phyloP scores from a whole-genome alignment of 2,329 filamentous ascomycete genomes.

The Coniochaeta sp. region DNA sequence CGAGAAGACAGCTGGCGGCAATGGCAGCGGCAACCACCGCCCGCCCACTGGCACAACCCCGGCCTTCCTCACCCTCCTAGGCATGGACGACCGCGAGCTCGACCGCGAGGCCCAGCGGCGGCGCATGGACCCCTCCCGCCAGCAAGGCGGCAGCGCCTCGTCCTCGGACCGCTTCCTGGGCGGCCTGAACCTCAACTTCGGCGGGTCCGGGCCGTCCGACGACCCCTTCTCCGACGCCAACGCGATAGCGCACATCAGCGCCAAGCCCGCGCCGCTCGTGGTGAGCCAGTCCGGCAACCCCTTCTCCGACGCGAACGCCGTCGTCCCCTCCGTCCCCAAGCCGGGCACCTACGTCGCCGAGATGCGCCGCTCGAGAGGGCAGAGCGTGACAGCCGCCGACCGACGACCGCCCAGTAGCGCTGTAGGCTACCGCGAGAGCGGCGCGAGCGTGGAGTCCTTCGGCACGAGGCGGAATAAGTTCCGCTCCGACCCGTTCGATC shows the following conservation, averaged over 20 bases:
- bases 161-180: slow-evolving; percentile 32
- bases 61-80: slow-evolving; percentile 35
- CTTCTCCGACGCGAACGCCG: slow-evolving; percentile 42
- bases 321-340: slow-evolving; percentile 21
- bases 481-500: slow-evolving; percentile 58
- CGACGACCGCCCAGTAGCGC: slow-evolving; percentile 23
- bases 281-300: slow-evolving; percentile 30
- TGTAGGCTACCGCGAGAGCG: slow-evolving; percentile 33
- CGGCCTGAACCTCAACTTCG: slow-evolving; percentile 29
- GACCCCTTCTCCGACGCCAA: slow-evolving; percentile 45
- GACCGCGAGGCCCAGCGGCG: slow-evolving; percentile 29
- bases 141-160: slow-evolving; percentile 23
- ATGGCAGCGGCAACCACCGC: not conserved
- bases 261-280: slow-evolving; percentile 28
- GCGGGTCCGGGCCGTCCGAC: slow-evolving; percentile 13
- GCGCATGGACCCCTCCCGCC: slow-evolving; percentile 19
- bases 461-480: slow-evolving; percentile 46
- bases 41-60: slow-evolving; percentile 15
- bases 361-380: slow-evolving; percentile 41
- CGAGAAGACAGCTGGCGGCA: slow-evolving; percentile 9
- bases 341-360: slow-evolving; percentile 38
- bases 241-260: slow-evolving; percentile 24
- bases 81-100: slow-evolving; percentile 34
- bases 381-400: slow-evolving; percentile 27
- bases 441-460: slow-evolving; percentile 32